Evolutionary conservation across 768 basidiomycete species (phyloP), one percentile per base, ranked within the genome.

Genomic region (Galerina sulciceps): DNA sequence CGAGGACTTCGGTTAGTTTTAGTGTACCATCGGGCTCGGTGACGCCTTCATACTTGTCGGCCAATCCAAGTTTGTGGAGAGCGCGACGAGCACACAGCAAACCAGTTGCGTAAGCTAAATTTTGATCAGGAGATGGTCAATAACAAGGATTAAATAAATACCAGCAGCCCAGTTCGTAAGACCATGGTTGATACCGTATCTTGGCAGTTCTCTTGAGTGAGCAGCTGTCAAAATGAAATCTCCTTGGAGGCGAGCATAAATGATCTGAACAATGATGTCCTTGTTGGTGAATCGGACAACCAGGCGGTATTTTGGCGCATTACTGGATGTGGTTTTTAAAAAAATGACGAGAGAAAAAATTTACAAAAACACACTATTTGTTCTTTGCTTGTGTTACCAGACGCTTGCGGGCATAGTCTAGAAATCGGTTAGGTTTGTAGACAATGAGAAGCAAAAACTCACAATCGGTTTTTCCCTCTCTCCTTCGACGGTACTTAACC

Each of bases 401-500:
- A 66, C 96, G 89, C 82, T 98, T 97, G 67, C 97, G 93, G 64
- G 97, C 97, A 69, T 99, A 98, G 85, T 99, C 93, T 94, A 64
- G 10, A 53, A 37, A 53, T n/a, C 35, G 63, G 26, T 68, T 18
- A 66, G 63, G 43, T 50, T 2, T 38, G 36, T 35, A 17, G n/a
- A 35, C 35, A n/a, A 22, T 14, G 43, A 51, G 14, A 14, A 46
- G 31, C 20, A 17, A 50, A 53, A 45, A 18, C 15, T 68, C 60
- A 93, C 93, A 99, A 74, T 99, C 97, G 61, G 97, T 99, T 84
- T 96, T 99, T 60, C 97, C 97, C 81, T 99, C 97, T 74, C 95
- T 88, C 66, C 97, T 84, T 72, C 97, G 84, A 73, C 96, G 92
- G 79, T 97, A 97, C 83, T 99, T 99, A 70, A 99, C 96, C 82